Evolutionary conservation across 352 stramenopile genomes (phyloP).

Genomic region (Phytophthora boehmeriae): DNA sequence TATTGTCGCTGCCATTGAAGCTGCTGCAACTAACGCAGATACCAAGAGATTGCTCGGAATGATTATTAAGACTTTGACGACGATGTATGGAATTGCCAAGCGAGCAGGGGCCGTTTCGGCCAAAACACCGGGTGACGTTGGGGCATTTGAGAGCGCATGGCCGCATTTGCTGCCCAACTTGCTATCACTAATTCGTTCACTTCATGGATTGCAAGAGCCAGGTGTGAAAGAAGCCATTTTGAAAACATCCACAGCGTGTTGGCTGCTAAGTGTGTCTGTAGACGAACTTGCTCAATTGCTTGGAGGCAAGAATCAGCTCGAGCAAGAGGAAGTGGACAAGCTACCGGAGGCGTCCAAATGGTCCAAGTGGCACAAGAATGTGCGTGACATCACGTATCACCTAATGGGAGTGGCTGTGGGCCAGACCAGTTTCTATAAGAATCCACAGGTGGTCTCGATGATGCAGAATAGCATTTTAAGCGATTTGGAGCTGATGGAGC

Average conservation of each 20-base stretch:
- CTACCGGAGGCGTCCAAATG: slow-evolving; percentile 54
- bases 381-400: slow-evolving; percentile 81
- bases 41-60: slow-evolving; percentile 53
- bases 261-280: slow-evolving; percentile 70
- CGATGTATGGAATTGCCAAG: slow-evolving; percentile 79
- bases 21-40: slow-evolving; percentile 37
- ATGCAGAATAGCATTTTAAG: slow-evolving; percentile 72
- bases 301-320: slow-evolving; percentile 72
- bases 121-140: slow-evolving; percentile 25
- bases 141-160: slow-evolving; percentile 64
- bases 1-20: slow-evolving; percentile 64
- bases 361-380: slow-evolving; percentile 85
- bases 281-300: slow-evolving; percentile 81
- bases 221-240: slow-evolving; percentile 57
- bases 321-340: slow-evolving; percentile 70
- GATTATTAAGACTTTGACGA: slow-evolving; percentile 79
- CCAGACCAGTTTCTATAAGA: slow-evolving; percentile 59
- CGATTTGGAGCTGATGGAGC: slow-evolving; percentile 70
- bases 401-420: slow-evolving; percentile 66
- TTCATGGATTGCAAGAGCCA: slow-evolving; percentile 64
- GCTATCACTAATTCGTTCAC: slow-evolving; percentile 54
- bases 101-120: slow-evolving; percentile 38
- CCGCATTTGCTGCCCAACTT: slow-evolving; percentile 77
- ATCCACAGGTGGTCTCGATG: slow-evolving; percentile 44
- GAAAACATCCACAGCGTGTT: slow-evolving; percentile 63